Evolutionary conservation across 176 grass and related monocot genomes (phyloP).

Genomic region (Bonia amplexicaulis): DNA sequence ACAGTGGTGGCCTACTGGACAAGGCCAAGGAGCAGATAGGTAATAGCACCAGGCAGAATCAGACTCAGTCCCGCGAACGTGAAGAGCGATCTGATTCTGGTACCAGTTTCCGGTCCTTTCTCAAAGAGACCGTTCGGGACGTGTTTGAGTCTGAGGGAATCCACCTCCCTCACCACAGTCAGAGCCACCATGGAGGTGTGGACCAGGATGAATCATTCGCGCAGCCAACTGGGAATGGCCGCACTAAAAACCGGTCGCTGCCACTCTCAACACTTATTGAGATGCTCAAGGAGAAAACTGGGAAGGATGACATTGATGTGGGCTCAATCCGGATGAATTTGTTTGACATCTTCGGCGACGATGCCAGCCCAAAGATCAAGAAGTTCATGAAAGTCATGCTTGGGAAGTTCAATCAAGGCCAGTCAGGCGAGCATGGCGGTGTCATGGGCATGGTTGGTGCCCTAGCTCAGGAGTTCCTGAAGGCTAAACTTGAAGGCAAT

Average conservation of each 20-base stretch:
- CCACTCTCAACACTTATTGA: constrained; percentile 79
- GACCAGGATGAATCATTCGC: constrained; percentile 6
- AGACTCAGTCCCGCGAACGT: constrained; percentile 35
- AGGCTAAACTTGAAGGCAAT: constrained; percentile 70
- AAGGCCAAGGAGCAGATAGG: constrained; percentile 92
- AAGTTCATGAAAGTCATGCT: constrained; percentile 98
- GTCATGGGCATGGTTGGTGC: constrained; percentile 76
- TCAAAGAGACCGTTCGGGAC: constrained; percentile 55
- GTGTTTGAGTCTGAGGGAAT: constrained; percentile 60
- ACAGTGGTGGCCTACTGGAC: constrained; percentile 89
- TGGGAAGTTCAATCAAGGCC: constrained; percentile 54
- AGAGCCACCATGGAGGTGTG: constrained; percentile 21
- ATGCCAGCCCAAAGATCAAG: constrained; percentile 93
- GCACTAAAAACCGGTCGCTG: constrained; percentile 56
- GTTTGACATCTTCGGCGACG: constrained; percentile 82
- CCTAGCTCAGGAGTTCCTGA: constrained; percentile 78
- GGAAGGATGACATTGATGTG: constrained; percentile 87
- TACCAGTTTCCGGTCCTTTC: constrained; percentile 62
- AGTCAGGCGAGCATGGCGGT: constrained; percentile 48
- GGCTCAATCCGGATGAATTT: constrained; percentile 81
- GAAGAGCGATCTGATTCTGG: constrained; percentile 50
- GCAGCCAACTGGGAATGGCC: constrained; percentile 36
- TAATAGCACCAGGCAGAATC: constrained; percentile 56
- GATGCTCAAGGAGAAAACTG: constrained; percentile 88
- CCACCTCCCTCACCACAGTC: constrained; percentile 47